Evolutionary conservation across 148 eudicot genomes (phyloP).

Genomic region (Rhododendron molle): DNA sequence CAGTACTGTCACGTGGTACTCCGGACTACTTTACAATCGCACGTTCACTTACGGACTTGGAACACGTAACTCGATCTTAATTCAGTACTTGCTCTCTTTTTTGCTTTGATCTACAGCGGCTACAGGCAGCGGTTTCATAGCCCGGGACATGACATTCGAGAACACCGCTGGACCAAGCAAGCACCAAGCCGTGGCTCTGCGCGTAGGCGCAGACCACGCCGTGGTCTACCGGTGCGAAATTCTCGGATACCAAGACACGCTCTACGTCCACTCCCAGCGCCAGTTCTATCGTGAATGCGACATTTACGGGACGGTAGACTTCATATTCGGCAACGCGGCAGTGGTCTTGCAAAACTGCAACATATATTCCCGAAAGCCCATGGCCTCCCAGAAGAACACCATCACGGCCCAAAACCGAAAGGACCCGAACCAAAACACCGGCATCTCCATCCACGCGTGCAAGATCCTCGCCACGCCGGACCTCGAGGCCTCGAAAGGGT

Average conservation of each 20-base stretch:
- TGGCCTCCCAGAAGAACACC: slow-evolving; percentile 59
- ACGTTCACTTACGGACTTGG: no score
- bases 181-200: slow-evolving; percentile 92
- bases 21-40: no score
- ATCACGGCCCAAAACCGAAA: slow-evolving; percentile 93
- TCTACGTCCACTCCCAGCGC: slow-evolving; percentile 81
- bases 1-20: no score
- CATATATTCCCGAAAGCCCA: slow-evolving; percentile 67
- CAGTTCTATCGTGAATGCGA: slow-evolving; percentile 91
- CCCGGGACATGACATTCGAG: slow-evolving; percentile 71
- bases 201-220: slow-evolving; percentile 79
- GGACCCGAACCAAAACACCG: slow-evolving; percentile 87
- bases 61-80: neutral
- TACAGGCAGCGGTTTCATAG: slow-evolving; percentile 75
- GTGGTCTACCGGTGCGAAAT: slow-evolving; percentile 72
- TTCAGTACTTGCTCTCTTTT: neutral
- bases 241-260: slow-evolving; percentile 87
- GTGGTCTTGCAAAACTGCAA: slow-evolving; percentile 81
- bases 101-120: slow-evolving; percentile 46
- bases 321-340: slow-evolving; percentile 92
- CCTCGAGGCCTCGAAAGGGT: slow-evolving; percentile 38
- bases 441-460: slow-evolving; percentile 83
- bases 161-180: slow-evolving; percentile 77
- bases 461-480: slow-evolving; percentile 42
- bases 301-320: slow-evolving; percentile 83